Conservation (phyloP, 768 basidiomycete genomes). For the Cytidiella melzeri region DNA sequence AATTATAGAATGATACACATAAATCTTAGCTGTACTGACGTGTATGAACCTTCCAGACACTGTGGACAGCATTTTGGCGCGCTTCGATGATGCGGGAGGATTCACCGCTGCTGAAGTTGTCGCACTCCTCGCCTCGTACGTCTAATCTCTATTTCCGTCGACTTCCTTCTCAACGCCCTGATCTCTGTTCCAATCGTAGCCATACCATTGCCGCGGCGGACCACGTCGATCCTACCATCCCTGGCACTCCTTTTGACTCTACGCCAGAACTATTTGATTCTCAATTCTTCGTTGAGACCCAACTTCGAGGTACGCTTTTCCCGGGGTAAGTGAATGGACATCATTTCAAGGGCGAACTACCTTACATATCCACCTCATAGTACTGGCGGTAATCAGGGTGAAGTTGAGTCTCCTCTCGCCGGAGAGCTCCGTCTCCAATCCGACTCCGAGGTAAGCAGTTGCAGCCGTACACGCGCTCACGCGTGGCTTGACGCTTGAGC, state of each 20-base stretch:
- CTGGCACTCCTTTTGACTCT: constrained; percentile 18
- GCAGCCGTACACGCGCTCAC: neutral
- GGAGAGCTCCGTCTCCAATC: constrained; percentile 26
- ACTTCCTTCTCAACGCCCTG: neutral
- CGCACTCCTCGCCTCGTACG: constrained; percentile 18
- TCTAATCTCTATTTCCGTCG: neutral
- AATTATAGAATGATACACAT: neutral
- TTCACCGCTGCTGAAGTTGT: constrained; percentile 20
- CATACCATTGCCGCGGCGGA: constrained; percentile 23
- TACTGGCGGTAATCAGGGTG: constrained; percentile 18
- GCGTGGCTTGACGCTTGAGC: neutral
- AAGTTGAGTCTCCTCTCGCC: constrained; percentile 21
- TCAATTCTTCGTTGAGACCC: constrained; percentile 20
- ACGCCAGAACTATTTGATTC: constrained; percentile 16
- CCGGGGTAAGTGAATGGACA: constrained; percentile 14
- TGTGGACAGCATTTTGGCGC: constrained; percentile 20
- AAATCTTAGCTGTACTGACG: neutral
- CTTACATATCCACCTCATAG: neutral
- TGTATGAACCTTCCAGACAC: constrained; percentile 5
- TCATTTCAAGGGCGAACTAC: neutral
- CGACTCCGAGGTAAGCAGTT: constrained; percentile 11
- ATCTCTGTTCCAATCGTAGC: constrained; percentile 1
- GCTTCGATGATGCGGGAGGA: constrained; percentile 20
- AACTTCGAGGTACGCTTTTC: constrained; percentile 19
- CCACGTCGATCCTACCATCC: constrained; percentile 18